A percentile compares a stretch with the other conserved stretches of the same genome.
Conservation (phyloP, 73 alveolate species). For the Uronychia setigera region DNA sequence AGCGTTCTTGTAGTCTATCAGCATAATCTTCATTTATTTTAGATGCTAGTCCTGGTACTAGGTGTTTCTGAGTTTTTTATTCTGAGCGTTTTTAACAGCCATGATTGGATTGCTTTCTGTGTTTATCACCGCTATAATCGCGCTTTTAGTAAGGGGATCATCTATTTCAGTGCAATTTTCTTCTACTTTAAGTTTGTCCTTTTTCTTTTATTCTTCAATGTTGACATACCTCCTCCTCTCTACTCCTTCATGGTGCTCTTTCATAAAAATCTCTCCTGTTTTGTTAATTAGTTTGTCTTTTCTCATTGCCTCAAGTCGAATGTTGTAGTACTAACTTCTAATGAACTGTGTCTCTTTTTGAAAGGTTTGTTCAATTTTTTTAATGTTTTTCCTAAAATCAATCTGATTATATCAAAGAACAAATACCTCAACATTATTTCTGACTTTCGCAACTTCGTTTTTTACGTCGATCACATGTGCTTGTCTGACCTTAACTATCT, state of each 20-base stretch:
- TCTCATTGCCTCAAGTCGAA: background rate
- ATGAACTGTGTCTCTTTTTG: background rate
- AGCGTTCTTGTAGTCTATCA: background rate
- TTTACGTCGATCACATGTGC: background rate
- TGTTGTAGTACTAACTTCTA: background rate
- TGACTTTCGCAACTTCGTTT: background rate
- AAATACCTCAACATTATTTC: background rate
- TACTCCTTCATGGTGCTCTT: background rate
- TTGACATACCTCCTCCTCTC: background rate
- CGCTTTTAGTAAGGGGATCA: background rate
- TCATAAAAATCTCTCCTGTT: background rate
- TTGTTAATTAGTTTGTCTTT: background rate
- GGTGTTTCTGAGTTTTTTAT: background rate
- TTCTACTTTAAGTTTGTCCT: background rate
- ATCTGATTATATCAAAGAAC: background rate
- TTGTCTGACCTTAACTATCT: background rate
- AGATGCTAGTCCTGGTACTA: background rate
- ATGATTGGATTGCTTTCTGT: background rate
- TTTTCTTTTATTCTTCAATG: background rate
- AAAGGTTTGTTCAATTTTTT: background rate
- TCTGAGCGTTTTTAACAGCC: background rate
- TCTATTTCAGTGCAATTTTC: background rate
- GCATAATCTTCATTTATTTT: background rate
- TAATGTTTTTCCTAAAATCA: background rate
- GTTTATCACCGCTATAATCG: background rate